Percentiles rank a stretch among this genome's conserved stretches.
These are phyloP conservation scores for Ophiostoma populinum DNA, from an alignment of 2,329 filamentous ascomycete genomes.

Conservation along the genomic window DNA sequence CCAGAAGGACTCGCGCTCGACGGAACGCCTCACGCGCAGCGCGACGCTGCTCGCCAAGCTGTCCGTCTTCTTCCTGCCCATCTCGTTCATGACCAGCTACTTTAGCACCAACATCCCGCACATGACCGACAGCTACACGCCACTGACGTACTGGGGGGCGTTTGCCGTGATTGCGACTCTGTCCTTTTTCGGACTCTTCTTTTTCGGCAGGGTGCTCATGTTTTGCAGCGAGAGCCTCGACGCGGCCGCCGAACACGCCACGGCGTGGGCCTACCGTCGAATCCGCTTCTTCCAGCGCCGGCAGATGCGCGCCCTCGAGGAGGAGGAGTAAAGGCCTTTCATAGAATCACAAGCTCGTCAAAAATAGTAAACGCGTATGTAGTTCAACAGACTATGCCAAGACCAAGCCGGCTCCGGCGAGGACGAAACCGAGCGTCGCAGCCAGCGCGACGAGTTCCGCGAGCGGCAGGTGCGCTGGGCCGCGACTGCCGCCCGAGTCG, in stretches of 20 bases:
- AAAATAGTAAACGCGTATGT: too few species aligned
- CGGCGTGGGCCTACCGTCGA: constrained; percentile 1
- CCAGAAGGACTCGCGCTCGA: constrained; percentile 55
- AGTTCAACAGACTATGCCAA: too few species aligned
- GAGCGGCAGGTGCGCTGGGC: neutral
- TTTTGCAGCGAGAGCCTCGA: constrained; percentile 28
- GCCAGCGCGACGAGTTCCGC: too few species aligned
- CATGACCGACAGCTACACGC: constrained; percentile 37
- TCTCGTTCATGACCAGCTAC: constrained; percentile 58
- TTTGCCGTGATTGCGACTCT: constrained; percentile 47
- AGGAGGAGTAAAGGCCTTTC: too few species aligned
- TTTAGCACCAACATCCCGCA: constrained; percentile 50
- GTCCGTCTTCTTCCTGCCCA: constrained; percentile 58
- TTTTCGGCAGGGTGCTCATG: constrained; percentile 29
- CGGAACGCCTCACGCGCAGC: constrained; percentile 53
- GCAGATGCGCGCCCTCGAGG: neutral
- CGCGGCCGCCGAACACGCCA: constrained; percentile 9
- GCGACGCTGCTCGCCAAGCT: constrained; percentile 59
- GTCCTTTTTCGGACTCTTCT: constrained; percentile 40
- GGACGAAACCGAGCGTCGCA: too few species aligned
- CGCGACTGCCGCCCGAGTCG: constrained; percentile 1
- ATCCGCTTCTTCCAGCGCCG: neutral
- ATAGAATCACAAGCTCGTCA: too few species aligned
- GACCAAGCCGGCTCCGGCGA: too few species aligned
- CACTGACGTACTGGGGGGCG: constrained; percentile 47